phyloP scores from a whole-genome alignment of 1,139 yeast genomes.

The Suhomyces choctaworum region DNA sequence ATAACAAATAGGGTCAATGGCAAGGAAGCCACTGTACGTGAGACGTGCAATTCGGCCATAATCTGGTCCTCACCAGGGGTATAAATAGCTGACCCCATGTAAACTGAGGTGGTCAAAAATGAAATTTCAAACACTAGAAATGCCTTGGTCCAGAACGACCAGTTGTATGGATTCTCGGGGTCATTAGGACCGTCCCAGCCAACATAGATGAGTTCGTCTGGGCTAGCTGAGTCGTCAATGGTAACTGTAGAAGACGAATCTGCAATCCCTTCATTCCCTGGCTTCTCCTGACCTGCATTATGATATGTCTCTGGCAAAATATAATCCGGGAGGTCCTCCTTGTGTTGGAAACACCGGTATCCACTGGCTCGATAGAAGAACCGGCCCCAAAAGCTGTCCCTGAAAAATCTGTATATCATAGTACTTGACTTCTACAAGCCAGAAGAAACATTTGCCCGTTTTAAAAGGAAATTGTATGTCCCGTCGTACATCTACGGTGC shows the following conservation, averaged over 20 bases:
- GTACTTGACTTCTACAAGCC: too few relatives aligned
- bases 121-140: conserved; percentile 41
- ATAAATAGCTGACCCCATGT: conserved; percentile 61
- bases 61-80: conserved; percentile 52
- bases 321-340: conserved; percentile 1
- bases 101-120: conserved; percentile 51
- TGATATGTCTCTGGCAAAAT: neutral
- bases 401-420: conserved; percentile 19
- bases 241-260: neutral
- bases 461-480: too few relatives aligned
- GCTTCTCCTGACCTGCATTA: neutral
- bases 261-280: neutral
- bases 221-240: conserved; percentile 25
- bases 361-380: conserved; percentile 31
- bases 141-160: conserved; percentile 43
- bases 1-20: conserved; percentile 39
- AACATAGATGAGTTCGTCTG: conserved; percentile 19
- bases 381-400: conserved; percentile 38
- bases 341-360: conserved; percentile 27
- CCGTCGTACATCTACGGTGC: too few relatives aligned
- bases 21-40: conserved; percentile 27
- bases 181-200: conserved; percentile 53
- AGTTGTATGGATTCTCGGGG: conserved; percentile 59
- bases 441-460: too few relatives aligned
- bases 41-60: conserved; percentile 28